These are phyloP conservation scores for Filobasidium wieringae DNA, from an alignment of 768 basidiomycete genomes.

Conservation along the genomic window DNA sequence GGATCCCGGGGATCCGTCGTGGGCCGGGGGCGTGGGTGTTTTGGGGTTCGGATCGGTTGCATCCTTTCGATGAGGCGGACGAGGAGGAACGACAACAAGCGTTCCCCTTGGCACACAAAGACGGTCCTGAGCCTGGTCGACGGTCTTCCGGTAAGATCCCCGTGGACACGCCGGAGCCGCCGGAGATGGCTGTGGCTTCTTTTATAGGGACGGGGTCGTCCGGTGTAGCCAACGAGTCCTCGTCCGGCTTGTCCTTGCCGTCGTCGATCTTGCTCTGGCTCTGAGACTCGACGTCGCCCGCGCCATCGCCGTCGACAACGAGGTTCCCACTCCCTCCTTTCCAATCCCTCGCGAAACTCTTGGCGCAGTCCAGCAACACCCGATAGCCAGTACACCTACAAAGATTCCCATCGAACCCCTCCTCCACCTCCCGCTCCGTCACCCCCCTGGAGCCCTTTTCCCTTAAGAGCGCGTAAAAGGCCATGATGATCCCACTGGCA, in stretches of 20 bases:
- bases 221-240: background rate
- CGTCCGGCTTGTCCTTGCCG: constrained; percentile 6
- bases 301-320: no score
- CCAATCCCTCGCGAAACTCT: constrained; percentile 23
- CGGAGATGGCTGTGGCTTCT: constrained; percentile 9
- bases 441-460: background rate
- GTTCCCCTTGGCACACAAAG: constrained; percentile 21
- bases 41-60: background rate
- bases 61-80: background rate
- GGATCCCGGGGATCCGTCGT: constrained; percentile 15
- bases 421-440: constrained; percentile 19
- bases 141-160: constrained; percentile 7
- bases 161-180: constrained; percentile 5
- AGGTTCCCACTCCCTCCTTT: background rate
- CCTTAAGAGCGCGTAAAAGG: constrained; percentile 15
- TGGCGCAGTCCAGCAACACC: constrained; percentile 24
- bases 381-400: constrained; percentile 29
- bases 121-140: constrained; percentile 10
- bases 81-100: constrained; percentile 23
- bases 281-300: no score
- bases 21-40: background rate
- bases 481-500: constrained; percentile 26
- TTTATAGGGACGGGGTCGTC: constrained; percentile 21
- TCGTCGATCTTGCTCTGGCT: background rate
- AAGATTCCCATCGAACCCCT: constrained; percentile 23